Conservation (phyloP, 768 basidiomycete genomes). For the Auricularia sp. region DNA sequence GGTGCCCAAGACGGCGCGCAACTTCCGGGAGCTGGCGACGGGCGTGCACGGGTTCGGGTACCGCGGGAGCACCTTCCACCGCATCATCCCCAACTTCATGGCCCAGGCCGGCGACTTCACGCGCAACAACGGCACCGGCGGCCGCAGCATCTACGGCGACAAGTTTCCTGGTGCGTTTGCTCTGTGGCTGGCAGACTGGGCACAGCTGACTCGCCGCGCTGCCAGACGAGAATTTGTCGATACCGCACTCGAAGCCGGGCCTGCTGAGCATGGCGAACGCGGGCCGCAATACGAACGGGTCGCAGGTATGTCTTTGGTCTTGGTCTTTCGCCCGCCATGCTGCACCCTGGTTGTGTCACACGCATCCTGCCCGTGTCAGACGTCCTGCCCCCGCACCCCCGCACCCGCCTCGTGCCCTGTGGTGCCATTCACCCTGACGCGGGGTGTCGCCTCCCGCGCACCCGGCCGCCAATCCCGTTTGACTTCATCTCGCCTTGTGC, state of each 20-base stretch:
- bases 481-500: too few relatives aligned
- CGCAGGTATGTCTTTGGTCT: conserved; percentile 24
- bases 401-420: background rate
- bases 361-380: conserved; percentile 7
- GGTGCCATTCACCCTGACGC: too few relatives aligned
- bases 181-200: background rate
- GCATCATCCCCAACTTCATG: conserved; percentile 52
- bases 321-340: too few relatives aligned
- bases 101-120: conserved; percentile 89
- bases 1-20: conserved; percentile 70
- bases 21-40: conserved; percentile 74
- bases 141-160: conserved; percentile 67
- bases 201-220: too few relatives aligned
- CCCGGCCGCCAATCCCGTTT: too few relatives aligned
- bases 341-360: too few relatives aligned
- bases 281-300: conserved; percentile 73
- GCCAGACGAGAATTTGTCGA: conserved; percentile 74
- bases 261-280: conserved; percentile 76
- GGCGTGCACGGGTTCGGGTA: conserved; percentile 66
- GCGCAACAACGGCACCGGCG: conserved; percentile 57
- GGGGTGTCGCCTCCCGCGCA: too few relatives aligned
- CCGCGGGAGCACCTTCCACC: conserved; percentile 37
- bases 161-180: conserved; percentile 47
- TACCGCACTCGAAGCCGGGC: conserved; percentile 63
- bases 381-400: conserved; percentile 15